These are phyloP conservation scores for Microascus cirrosus DNA, from an alignment of 2,329 filamentous ascomycete species.

Conservation along the genomic window DNA sequence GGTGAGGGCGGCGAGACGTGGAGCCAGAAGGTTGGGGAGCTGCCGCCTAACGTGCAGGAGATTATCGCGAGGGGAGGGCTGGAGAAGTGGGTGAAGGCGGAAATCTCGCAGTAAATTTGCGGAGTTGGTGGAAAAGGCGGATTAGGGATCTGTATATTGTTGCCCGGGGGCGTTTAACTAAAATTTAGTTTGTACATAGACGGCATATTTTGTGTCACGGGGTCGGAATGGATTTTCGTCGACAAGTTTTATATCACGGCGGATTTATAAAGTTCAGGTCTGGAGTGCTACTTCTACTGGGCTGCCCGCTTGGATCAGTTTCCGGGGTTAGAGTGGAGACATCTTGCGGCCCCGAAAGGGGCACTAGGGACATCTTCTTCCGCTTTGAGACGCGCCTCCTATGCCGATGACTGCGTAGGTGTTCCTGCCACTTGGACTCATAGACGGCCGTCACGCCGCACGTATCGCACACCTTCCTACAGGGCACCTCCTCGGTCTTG, in stretches of 20 bases:
- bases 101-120: conserved; percentile 31
- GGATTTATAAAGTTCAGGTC: background rate
- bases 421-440: conserved; percentile 33
- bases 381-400: conserved; percentile 20
- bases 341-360: conserved; percentile 7
- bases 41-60: conserved; percentile 78
- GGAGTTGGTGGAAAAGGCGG: background rate
- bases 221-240: background rate
- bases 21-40: conserved; percentile 72
- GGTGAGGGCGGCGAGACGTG: conserved; percentile 55
- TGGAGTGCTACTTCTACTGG: conserved; percentile 4
- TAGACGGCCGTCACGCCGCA: conserved; percentile 56
- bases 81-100: conserved; percentile 71
- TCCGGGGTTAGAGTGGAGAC: conserved; percentile 4
- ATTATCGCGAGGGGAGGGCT: conserved; percentile 70
- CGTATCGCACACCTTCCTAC: conserved; percentile 55
- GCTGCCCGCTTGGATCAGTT: background rate
- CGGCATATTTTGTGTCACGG: background rate
- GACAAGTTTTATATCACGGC: background rate
- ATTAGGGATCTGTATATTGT: background rate
- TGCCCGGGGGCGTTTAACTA: background rate
- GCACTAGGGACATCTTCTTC: conserved; percentile 24
- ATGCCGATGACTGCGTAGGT: conserved; percentile 24
- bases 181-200: background rate
- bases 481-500: conserved; percentile 31